Conservation (phyloP, 108 stramenopile species). For the Conticribra weissflogii region DNA sequence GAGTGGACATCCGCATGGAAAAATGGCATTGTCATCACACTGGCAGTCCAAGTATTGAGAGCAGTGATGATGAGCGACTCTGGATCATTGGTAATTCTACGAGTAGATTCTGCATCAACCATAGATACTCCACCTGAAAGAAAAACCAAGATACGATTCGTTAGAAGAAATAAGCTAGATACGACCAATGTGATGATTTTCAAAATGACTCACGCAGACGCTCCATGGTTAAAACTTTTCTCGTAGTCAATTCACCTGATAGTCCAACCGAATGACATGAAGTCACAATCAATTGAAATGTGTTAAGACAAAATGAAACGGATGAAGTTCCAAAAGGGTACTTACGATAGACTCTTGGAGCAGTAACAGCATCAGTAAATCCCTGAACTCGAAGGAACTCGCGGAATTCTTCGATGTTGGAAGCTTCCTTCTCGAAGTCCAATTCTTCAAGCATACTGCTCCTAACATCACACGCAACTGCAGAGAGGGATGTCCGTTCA, state of each 20-base stretch:
- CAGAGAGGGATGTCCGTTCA: constrained; percentile 83
- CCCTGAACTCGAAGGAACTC: constrained; percentile 70
- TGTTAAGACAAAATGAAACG: too few relatives aligned
- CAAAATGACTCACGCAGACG: constrained; percentile 56
- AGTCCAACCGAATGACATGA: background rate
- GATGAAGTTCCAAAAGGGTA: too few relatives aligned
- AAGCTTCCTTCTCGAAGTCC: constrained; percentile 92
- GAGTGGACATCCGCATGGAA: constrained; percentile 99
- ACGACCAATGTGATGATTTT: too few relatives aligned
- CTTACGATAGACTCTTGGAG: constrained; percentile 69
- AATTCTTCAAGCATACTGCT: constrained; percentile 93
- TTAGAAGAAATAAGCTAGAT: too few relatives aligned
- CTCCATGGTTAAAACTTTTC: constrained; percentile 93
- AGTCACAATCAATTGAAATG: too few relatives aligned
- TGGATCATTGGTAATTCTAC: constrained; percentile 72
- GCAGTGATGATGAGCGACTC: constrained; percentile 90
- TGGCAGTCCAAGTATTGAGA: constrained; percentile 92
- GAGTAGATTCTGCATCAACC: constrained; percentile 85
- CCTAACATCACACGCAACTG: constrained; percentile 87
- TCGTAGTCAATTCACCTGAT: constrained; percentile 54
- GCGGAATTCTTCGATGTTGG: constrained; percentile 91
- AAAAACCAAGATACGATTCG: background rate
- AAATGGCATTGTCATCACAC: constrained; percentile 89
- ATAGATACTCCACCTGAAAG: constrained; percentile 70
- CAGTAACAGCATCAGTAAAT: constrained; percentile 70